Conservation (phyloP, 2,329 filamentous ascomycete species). For the Albifimbria verrucaria region DNA sequence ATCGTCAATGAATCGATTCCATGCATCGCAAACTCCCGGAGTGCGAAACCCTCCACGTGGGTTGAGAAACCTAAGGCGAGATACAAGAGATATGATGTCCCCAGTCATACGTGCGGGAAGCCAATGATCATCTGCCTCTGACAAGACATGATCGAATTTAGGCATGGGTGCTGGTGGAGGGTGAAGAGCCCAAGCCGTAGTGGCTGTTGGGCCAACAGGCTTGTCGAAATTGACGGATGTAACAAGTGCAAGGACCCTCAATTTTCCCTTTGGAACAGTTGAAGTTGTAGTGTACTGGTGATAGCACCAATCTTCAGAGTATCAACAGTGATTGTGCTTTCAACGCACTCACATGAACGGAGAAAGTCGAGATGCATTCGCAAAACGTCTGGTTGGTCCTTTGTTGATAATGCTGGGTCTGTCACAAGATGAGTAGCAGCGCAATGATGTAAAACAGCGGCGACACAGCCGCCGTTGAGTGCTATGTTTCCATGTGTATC, state of each 20-base stretch:
- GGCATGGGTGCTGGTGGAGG: constrained; percentile 16
- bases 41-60: constrained; percentile 16
- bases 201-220: not conserved
- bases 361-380: constrained; percentile 24
- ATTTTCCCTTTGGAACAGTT: constrained; percentile 7
- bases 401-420: constrained; percentile 3
- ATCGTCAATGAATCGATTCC: constrained; percentile 15
- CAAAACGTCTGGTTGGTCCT: constrained; percentile 20
- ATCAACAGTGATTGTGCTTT: constrained; percentile 16
- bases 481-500: constrained; percentile 7
- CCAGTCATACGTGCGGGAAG: constrained; percentile 13
- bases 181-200: not conserved
- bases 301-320: constrained; percentile 15
- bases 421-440: constrained; percentile 16
- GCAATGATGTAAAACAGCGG: constrained; percentile 19
- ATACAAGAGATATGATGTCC: constrained; percentile 17
- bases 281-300: constrained; percentile 17
- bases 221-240: not conserved
- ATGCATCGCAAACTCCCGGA: constrained; percentile 18
- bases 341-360: constrained; percentile 12
- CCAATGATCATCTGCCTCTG: constrained; percentile 18
- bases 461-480: constrained; percentile 18
- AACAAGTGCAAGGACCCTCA: not conserved
- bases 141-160: constrained; percentile 15
- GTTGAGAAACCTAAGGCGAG: constrained; percentile 12